Conservation (phyloP, 345 rosid species). For the Capsella bursapastoris region DNA sequence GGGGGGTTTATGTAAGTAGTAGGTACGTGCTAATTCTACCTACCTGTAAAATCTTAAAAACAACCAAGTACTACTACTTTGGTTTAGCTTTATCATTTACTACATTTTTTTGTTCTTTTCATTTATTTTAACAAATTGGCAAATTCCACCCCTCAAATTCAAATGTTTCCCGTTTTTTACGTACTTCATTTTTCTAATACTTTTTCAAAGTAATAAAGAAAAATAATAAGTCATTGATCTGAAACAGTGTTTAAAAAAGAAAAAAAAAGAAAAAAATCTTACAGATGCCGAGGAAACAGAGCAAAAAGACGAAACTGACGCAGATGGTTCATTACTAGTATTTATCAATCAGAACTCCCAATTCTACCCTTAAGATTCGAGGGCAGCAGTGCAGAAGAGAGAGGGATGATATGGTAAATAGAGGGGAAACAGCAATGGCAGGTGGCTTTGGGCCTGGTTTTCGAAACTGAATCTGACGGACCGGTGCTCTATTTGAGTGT, state of each 20-base stretch:
- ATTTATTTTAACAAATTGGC: no score
- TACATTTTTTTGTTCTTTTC: no score
- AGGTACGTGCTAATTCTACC: conserved; percentile 8
- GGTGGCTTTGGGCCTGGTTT: conserved; percentile 45
- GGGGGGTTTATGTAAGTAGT: neutral
- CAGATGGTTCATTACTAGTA: conserved; percentile 43
- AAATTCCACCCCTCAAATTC: no score
- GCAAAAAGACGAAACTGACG: conserved; percentile 46
- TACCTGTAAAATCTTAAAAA: neutral
- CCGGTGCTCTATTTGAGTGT: conserved; percentile 47
- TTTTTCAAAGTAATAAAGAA: neutral
- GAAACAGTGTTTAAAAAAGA: neutral
- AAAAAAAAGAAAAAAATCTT: conserved; percentile 11
- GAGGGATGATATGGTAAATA: conserved; percentile 8
- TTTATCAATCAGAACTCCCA: neutral
- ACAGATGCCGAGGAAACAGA: conserved; percentile 47
- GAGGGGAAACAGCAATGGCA: conserved; percentile 36
- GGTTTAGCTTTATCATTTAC: neutral
- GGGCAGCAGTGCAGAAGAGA: neutral
- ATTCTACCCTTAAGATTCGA: neutral
- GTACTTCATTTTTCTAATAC: conserved; percentile 6
- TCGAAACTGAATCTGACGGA: conserved; percentile 51
- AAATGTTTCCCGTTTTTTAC: neutral
- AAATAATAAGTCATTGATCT: conserved; percentile 23
- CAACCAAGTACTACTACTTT: conserved; percentile 1